phyloP scores from a whole-genome alignment of 352 stramenopile species.

The Phytophthora litchii region DNA sequence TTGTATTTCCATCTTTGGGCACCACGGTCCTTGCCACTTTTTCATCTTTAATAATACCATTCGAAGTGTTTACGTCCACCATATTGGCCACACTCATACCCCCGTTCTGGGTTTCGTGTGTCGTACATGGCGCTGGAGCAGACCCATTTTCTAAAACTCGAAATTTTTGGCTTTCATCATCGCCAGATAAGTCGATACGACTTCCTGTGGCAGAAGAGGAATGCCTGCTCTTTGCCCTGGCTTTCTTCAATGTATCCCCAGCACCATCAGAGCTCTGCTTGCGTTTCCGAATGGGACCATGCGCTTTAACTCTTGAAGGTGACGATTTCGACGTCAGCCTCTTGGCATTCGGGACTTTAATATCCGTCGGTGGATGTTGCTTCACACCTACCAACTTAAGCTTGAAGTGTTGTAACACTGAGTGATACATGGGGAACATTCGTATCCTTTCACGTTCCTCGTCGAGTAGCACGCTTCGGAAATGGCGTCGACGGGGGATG shows the following conservation, averaged over 20 bases:
- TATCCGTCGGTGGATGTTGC: constrained; percentile 8
- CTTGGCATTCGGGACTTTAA: not conserved
- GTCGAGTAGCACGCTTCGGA: constrained; percentile 51
- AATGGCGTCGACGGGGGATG: constrained; percentile 55
- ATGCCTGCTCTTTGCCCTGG: constrained; percentile 32
- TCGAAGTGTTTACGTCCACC: not conserved
- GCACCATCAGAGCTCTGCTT: constrained; percentile 39
- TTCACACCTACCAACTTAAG: constrained; percentile 13
- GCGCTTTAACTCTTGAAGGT: constrained; percentile 18
- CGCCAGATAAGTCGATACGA: constrained; percentile 39
- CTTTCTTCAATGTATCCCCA: constrained; percentile 38
- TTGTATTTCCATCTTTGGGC: not conserved
- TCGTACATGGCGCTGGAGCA: not conserved
- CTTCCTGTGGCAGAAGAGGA: constrained; percentile 13
- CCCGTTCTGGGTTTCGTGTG: constrained; percentile 3
- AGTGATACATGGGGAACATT: constrained; percentile 46
- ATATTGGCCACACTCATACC: not conserved
- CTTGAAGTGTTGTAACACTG: constrained; percentile 43
- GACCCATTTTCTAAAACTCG: constrained; percentile 1
- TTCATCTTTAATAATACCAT: constrained; percentile 3
- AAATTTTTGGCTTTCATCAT: constrained; percentile 12
- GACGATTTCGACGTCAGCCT: constrained; percentile 12
- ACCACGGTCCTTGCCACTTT: not conserved
- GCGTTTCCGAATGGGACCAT: constrained; percentile 34
- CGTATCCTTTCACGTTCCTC: constrained; percentile 43